Conservation (phyloP, 805 yeast species). For the Danielia reshetovae region DNA sequence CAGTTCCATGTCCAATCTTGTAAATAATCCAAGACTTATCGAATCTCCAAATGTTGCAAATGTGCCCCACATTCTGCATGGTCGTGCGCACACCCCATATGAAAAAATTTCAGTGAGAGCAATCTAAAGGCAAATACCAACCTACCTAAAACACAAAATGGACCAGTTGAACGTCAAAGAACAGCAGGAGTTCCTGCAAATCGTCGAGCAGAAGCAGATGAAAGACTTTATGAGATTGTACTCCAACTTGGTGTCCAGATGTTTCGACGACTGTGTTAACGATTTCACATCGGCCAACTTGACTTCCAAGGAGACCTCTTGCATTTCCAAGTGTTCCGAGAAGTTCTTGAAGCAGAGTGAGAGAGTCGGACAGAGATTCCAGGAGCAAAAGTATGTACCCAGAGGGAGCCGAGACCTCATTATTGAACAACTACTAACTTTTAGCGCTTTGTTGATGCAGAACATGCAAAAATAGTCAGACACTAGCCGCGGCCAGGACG, state of each 20-base stretch:
- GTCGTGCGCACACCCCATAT: not conserved
- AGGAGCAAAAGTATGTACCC: conserved; percentile 74
- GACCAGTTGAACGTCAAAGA: conserved; percentile 93
- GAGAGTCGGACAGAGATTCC: conserved; percentile 98
- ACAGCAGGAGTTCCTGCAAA: conserved; percentile 93
- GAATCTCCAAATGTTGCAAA: not conserved
- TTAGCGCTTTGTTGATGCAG: conserved; percentile 64
- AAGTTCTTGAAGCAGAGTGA: conserved; percentile 97
- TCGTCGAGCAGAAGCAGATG: conserved; percentile 97
- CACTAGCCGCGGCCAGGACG: too few species aligned
- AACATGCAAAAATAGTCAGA: conserved; percentile 38
- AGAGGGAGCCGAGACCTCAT: too few species aligned
- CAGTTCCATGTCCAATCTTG: too few species aligned
- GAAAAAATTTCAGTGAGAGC: conserved; percentile 13
- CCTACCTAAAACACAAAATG: conserved; percentile 45
- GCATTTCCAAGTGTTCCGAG: conserved; percentile 91
- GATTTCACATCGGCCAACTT: conserved; percentile 93
- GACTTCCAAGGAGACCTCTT: conserved; percentile 77
- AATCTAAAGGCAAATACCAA: not conserved
- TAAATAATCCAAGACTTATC: too few species aligned
- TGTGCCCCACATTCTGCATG: conserved; percentile 1
- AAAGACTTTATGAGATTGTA: conserved; percentile 96
- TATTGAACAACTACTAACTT: conserved; percentile 24
- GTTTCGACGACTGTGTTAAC: conserved; percentile 96
- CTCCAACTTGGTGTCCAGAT: conserved; percentile 92